phyloP scores from a whole-genome alignment of 2,329 filamentous ascomycete species.

The Rachicladosporium sp. region DNA sequence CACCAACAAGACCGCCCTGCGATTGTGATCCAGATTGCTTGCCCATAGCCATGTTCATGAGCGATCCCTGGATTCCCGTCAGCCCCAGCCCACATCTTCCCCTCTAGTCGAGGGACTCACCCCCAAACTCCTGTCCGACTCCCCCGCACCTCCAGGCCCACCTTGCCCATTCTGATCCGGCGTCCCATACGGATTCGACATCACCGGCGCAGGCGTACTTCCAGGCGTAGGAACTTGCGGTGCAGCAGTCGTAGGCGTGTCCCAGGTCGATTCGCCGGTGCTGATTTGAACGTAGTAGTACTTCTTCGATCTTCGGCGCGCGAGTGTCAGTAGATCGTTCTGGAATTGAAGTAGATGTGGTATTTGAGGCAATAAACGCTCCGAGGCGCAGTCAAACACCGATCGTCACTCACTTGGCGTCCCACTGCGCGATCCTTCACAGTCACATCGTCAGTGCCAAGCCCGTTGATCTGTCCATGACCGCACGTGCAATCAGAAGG shows the following conservation, averaged over 20 bases:
- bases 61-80: too few species aligned
- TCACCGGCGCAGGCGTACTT: constrained; percentile 22
- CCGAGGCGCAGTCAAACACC: too few species aligned
- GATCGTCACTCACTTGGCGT: constrained; percentile 24
- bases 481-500: not conserved
- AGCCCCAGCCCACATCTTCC: too few species aligned
- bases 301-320: constrained; percentile 23
- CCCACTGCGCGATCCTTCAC: constrained; percentile 30
- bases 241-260: constrained; percentile 26
- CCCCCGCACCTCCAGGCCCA: constrained; percentile 2
- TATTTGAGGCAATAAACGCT: too few species aligned
- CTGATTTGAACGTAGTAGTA: constrained; percentile 32
- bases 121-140: constrained; percentile 17
- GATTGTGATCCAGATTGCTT: constrained; percentile 13
- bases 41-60: constrained; percentile 12
- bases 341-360: too few species aligned
- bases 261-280: constrained; percentile 30
- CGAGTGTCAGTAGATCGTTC: constrained; percentile 6
- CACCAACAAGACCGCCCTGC: not conserved
- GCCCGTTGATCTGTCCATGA: constrained; percentile 7
- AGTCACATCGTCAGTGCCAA: constrained; percentile 23
- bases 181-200: constrained; percentile 22
- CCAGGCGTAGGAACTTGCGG: constrained; percentile 27
- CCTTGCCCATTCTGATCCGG: constrained; percentile 13
- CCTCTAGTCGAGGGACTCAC: too few species aligned